Evolutionary conservation across 176 grass and related monocot genomes (phyloP), one percentile per base, ranked within the genome.

Genomic region (Avena insularis): DNA sequence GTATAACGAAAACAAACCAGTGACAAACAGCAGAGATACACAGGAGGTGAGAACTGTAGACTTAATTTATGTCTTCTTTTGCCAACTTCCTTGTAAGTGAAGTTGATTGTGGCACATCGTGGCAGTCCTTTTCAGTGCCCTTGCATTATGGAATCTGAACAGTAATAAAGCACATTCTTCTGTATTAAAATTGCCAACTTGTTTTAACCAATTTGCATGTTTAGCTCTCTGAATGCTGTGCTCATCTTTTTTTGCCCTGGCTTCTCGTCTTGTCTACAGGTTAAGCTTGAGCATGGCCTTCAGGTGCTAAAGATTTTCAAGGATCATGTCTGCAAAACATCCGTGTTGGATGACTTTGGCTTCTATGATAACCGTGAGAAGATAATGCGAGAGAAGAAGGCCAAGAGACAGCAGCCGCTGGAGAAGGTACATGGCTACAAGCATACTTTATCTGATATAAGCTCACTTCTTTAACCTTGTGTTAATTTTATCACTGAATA

Each of bases 1-100:
- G 90, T 93, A 98, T 77, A 98, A 98, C 69, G 95, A 97, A 64
- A 97, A 93, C 80, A 97, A 98, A 90, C 95, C 95, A 21, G 93
- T 98, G 60, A 98, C 95, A 31, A 95, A 98, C 84, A 92, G 95
- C 78, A 89, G 95, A 87, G 93, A 98, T 71, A 95, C 93, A 27
- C 95, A 98, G 79, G 95, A 98, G 95, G 95, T 95, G 58, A 88
- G 87, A 74, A 84, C 47, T 46, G 20, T 19, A 12, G 17, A 16
- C 36, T 27, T 60, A 1, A 51, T 11, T 48, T 48, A 9, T 48
- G 61, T 2, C 65, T 88, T 77, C 51, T 84, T 74, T 66, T 59
- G 46, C 46, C 46, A 48, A 48, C 46, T 58, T 76, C 46, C 46
- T 11, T 48, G 1, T 11, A 48, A 10, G 46, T 48, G 46, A 48